Evolutionary conservation across 2,329 filamentous ascomycete genomes (phyloP), one percentile per base, ranked within the genome.

Genomic region (Penicillium sumatraense): DNA sequence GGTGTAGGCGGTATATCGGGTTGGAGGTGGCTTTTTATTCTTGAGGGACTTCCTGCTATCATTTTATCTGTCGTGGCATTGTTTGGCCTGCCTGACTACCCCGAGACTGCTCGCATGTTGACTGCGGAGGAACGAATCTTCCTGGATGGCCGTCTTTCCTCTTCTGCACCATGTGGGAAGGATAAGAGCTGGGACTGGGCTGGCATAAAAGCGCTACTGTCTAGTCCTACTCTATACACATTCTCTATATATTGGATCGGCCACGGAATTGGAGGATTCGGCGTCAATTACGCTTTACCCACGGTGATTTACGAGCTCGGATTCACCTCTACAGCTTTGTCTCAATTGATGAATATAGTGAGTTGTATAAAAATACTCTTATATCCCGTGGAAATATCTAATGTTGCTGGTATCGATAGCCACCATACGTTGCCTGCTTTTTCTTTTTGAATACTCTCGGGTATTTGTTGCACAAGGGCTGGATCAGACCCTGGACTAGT

Each of bases 301-400:
- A 78, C 76, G 2, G 75, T 78, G 5, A 75, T 78, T 21, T 78
- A 78, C 40, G 65, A 78, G 49, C 66, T 79, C 3, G 76, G 75
- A 1, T 76, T 78, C 48, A 76, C 75, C 0, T 70, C 68, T 1
- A 78, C 75, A 1, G 71, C 76, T 1, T 68, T 72, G 14, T 76
- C 76, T 7, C 75, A 78, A 60, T 56, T 78, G 49, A 78, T 78
- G 75, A 78, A 76, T 38, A 78, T 78, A 24, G 63, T 67, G 44
- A 56, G 60, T 58, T 18, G 21, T 8, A 3, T 26, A 2, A 14
- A 5, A 26, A 7, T 42, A 14, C 8, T 18, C 38, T 3, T 14
- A 3, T 7, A 10, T 26, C 45, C 11, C 14, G 13, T 6, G 21
- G 36, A 41, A n/a, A 3, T 5, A 13, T 21, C 45, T 57, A 56